Percentiles rank a stretch among this genome's conserved stretches.
These are phyloP conservation scores for Aechmea fasciata DNA, from an alignment of 176 grass and related monocot genomes.

Conservation along the genomic window DNA sequence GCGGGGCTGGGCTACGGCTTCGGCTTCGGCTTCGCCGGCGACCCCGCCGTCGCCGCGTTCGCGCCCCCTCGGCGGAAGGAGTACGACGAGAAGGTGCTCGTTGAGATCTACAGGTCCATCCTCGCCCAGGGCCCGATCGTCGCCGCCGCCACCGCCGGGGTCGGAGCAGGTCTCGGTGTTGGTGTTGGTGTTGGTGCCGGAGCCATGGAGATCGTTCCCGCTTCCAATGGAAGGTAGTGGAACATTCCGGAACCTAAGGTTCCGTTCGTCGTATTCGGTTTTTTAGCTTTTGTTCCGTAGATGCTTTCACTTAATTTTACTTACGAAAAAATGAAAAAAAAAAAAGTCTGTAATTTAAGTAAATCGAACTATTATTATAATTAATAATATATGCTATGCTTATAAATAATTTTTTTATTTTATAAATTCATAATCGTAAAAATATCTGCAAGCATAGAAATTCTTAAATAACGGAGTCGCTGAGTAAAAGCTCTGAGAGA, in stretches of 20 bases:
- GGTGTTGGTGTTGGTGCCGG: neutral
- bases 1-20: neutral
- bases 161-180: neutral
- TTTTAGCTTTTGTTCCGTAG: no score
- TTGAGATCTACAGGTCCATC: conserved; percentile 21
- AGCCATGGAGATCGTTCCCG: neutral
- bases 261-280: neutral
- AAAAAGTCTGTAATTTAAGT: no score
- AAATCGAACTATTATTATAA: no score
- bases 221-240: neutral
- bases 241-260: conserved; percentile 1
- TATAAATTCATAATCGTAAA: no score
- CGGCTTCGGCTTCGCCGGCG: conserved; percentile 8
- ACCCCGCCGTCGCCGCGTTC: neutral
- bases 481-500: no score
- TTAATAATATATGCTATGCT: no score
- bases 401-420: no score
- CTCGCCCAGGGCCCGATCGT: conserved; percentile 11
- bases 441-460: no score
- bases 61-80: conserved; percentile 19
- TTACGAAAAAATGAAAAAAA: no score
- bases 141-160: conserved; percentile 1
- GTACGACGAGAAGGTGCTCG: conserved; percentile 24
- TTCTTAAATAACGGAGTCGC: no score
- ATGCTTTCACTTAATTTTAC: no score